Evolutionary conservation across 257 asterid species (phyloP).

Genomic region (Penstemon davidsonii): DNA sequence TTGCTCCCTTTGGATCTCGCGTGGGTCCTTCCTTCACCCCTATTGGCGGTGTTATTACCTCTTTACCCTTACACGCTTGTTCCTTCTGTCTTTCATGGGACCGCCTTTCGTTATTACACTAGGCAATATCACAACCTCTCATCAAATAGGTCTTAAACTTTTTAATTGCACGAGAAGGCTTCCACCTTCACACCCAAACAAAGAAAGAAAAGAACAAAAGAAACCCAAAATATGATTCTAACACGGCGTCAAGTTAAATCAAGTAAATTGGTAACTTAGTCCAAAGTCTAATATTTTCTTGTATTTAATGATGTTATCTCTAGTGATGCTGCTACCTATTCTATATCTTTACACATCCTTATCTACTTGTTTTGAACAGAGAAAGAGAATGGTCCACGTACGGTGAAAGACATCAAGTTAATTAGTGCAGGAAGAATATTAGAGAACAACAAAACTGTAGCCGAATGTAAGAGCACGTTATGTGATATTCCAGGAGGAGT

Average conservation of each 20-base stretch:
- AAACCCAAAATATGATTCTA: background rate
- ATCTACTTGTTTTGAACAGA: slow-evolving; percentile 42
- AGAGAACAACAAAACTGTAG: slow-evolving; percentile 77
- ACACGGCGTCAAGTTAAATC: background rate
- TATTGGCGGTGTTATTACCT: no score
- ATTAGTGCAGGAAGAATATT: slow-evolving; percentile 82
- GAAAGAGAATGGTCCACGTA: slow-evolving; percentile 67
- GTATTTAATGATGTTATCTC: slow-evolving; percentile 7
- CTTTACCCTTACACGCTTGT: no score
- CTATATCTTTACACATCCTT: slow-evolving; percentile 8
- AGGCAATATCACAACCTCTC: no score
- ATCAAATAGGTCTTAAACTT: background rate
- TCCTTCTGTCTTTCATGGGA: no score
- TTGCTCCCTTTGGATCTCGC: no score
- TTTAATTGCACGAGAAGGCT: background rate
- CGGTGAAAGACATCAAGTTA: slow-evolving; percentile 77
- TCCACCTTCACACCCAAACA: background rate
- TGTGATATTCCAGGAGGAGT: slow-evolving; percentile 79
- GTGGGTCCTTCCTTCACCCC: no score
- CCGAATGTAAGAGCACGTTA: slow-evolving; percentile 72
- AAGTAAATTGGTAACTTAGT: background rate
- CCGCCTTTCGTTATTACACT: no score
- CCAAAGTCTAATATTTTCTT: background rate
- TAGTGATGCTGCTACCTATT: slow-evolving; percentile 2
- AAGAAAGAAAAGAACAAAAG: background rate